phyloP scores from a whole-genome alignment of 306 rosid genomes.

The Adenanthera pavonina region DNA sequence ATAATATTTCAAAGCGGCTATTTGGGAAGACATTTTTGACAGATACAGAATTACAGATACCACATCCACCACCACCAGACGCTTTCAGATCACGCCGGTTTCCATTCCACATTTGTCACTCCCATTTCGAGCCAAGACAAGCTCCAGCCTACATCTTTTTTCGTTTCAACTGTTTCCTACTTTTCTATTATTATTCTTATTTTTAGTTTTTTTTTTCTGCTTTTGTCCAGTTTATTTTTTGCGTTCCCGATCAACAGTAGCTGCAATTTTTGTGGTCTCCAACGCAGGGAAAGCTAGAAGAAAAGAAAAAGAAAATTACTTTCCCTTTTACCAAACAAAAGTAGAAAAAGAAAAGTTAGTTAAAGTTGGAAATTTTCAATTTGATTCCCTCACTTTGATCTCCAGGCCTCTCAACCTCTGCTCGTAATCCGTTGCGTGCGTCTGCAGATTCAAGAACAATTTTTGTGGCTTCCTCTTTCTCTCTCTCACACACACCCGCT shows the following conservation, averaged over 20 bases:
- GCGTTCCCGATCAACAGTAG: constrained; percentile 37
- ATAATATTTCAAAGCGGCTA: background rate
- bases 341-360: constrained; percentile 30
- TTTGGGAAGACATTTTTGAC: constrained; percentile 4
- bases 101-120: background rate
- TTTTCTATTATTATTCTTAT: background rate
- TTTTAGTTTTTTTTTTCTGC: background rate
- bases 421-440: constrained; percentile 33
- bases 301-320: constrained; percentile 50
- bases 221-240: background rate
- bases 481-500: background rate
- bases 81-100: constrained; percentile 19
- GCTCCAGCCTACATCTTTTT: background rate
- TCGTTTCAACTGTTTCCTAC: background rate
- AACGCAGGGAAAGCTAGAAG: constrained; percentile 39
- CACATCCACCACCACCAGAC: background rate
- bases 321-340: constrained; percentile 52
- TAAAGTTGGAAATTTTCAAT: constrained; percentile 47
- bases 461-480: constrained; percentile 25
- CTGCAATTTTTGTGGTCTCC: constrained; percentile 48
- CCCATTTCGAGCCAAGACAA: constrained; percentile 11
- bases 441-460: constrained; percentile 44
- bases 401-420: constrained; percentile 36
- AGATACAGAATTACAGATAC: background rate
- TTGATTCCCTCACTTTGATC: constrained; percentile 47